These are phyloP conservation scores for Saccharomyces pastorianus DNA, from an alignment of 1,139 yeast genomes.

Conservation along the genomic window DNA sequence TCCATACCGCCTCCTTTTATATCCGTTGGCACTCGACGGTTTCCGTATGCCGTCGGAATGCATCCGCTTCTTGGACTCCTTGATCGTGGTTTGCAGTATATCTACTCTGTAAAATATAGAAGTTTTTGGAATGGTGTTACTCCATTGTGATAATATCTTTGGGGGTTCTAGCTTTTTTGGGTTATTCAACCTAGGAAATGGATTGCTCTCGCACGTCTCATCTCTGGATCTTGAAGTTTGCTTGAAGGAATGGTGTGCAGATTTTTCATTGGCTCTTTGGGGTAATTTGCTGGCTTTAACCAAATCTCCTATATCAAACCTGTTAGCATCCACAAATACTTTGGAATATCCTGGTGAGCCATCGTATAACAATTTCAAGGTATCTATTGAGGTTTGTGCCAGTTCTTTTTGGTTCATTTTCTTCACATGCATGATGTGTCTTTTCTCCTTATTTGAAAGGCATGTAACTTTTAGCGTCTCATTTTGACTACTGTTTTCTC, in stretches of 20 bases:
- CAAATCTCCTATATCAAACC: conserved; percentile 28
- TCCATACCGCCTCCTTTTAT: neutral
- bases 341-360: conserved; percentile 29
- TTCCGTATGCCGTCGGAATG: neutral
- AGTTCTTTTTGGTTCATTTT: conserved; percentile 9
- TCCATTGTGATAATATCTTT: conserved; percentile 13
- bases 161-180: conserved; percentile 10
- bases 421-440: conserved; percentile 1
- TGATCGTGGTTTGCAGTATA: conserved; percentile 5
- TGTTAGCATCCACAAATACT: conserved; percentile 22
- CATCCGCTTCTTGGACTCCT: conserved; percentile 9
- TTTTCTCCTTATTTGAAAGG: conserved; percentile 13
- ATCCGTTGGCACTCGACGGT: neutral
- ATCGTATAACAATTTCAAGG: conserved; percentile 17
- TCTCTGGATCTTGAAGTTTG: neutral
- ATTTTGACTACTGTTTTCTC: neutral
- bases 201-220: neutral
- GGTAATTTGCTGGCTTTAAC: conserved; percentile 21
- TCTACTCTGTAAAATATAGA: conserved; percentile 7
- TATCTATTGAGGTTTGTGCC: conserved; percentile 2
- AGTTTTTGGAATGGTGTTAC: conserved; percentile 8
- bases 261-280: conserved; percentile 24
- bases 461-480: conserved; percentile 5
- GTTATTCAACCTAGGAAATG: conserved; percentile 1
- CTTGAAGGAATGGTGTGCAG: neutral